phyloP scores from a whole-genome alignment of 345 rosid genomes.

The Passiflora organensis region DNA sequence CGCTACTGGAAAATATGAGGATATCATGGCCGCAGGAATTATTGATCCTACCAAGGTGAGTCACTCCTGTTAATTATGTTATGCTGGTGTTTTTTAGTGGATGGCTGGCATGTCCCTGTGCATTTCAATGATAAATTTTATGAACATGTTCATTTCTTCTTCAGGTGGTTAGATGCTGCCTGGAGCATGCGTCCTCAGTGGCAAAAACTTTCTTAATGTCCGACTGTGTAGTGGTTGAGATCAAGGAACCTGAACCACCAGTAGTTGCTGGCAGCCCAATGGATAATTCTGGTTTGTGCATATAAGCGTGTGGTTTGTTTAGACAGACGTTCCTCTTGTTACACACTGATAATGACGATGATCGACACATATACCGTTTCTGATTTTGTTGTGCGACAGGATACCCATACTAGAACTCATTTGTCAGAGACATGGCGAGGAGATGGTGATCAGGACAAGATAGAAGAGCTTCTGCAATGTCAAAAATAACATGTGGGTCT shows the following conservation, averaged over 20 bases:
- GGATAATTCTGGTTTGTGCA: slow-evolving; percentile 81
- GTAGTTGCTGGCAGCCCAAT: slow-evolving; percentile 73
- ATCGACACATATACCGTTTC: too few relatives aligned
- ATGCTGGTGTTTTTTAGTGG: too few relatives aligned
- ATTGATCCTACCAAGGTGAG: slow-evolving; percentile 85
- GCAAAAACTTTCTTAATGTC: slow-evolving; percentile 99
- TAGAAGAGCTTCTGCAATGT: too few relatives aligned
- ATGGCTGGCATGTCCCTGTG: background rate
- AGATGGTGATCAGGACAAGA: slow-evolving; percentile 6
- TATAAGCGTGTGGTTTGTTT: background rate
- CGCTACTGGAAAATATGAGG: slow-evolving; percentile 90
- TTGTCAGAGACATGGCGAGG: background rate
- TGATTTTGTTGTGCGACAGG: slow-evolving; percentile 24
- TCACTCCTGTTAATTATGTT: background rate
- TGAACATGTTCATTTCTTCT: background rate
- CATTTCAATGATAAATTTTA: background rate
- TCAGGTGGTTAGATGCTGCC: slow-evolving; percentile 98
- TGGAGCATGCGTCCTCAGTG: slow-evolving; percentile 97
- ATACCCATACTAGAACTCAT: slow-evolving; percentile 30
- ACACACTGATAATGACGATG: too few relatives aligned
- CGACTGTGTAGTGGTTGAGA: slow-evolving; percentile 94
- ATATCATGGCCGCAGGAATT: slow-evolving; percentile 94
- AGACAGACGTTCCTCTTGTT: slow-evolving; percentile 12
- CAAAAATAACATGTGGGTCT: background rate
- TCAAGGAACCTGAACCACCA: slow-evolving; percentile 86